These are phyloP conservation scores for Debaryomyces singareniensis DNA, from an alignment of 1,139 yeast genomes.

Conservation along the genomic window DNA sequence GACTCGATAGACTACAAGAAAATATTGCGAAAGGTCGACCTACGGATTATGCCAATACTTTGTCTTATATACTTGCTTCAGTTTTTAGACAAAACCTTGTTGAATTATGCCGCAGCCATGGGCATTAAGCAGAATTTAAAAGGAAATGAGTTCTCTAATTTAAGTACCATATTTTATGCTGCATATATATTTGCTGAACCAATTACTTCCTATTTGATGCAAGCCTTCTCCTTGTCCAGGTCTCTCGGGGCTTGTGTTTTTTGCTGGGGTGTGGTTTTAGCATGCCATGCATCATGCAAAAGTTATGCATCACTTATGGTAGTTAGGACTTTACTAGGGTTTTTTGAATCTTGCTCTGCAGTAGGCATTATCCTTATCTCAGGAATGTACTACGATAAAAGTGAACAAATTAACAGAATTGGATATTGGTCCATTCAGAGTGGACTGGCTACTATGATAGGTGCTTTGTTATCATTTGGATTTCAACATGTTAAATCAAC, in stretches of 20 bases:
- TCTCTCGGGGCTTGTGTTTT: constrained; percentile 19
- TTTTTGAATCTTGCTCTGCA: constrained; percentile 36
- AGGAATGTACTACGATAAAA: constrained; percentile 36
- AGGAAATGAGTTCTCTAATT: constrained; percentile 24
- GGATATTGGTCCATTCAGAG: constrained; percentile 35
- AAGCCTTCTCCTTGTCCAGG: constrained; percentile 21
- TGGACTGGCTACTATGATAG: constrained; percentile 34
- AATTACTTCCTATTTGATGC: constrained; percentile 22
- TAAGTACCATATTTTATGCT: constrained; percentile 27
- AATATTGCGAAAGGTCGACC: constrained; percentile 13
- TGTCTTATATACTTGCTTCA: constrained; percentile 29
- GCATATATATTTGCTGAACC: constrained; percentile 37
- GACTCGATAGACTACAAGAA: constrained; percentile 1
- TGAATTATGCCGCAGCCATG: constrained; percentile 38
- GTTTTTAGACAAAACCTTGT: constrained; percentile 28
- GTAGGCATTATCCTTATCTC: constrained; percentile 38
- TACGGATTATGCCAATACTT: constrained; percentile 16
- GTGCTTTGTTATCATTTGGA: constrained; percentile 34
- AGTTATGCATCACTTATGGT: constrained; percentile 26
- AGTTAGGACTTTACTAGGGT: constrained; percentile 24
- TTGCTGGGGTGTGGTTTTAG: constrained; percentile 26
- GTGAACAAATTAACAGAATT: constrained; percentile 30
- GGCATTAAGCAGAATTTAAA: constrained; percentile 28
- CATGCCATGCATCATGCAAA: constrained; percentile 18
- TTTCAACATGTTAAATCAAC: constrained; percentile 31